Evolutionary conservation across 2,329 filamentous ascomycete genomes (phyloP), one percentile per base, ranked within the genome.

Genomic region (Stemphylium vesicarium): DNA sequence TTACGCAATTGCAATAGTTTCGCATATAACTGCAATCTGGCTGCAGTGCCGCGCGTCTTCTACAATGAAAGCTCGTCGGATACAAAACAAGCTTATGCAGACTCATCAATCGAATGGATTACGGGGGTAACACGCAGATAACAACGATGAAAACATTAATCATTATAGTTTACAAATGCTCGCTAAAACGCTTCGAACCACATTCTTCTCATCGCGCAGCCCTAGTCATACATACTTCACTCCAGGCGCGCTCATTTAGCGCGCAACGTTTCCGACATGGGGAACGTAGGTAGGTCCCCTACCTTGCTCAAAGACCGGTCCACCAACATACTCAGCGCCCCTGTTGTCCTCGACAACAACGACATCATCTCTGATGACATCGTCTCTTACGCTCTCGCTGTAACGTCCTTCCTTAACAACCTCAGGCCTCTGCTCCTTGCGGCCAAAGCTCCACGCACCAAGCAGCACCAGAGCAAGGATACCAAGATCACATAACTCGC

Each of bases 371-470:
- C 40, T 9, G 13, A 36, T 39, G n/a, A 22, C 2, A 8, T 41
- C 35, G 1, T 41, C 46, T 29, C 40, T 40, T 6, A 42, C 43
- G 31, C 47, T 51, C 26, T 55, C 53, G 16, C 41, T 45, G 6
- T 57, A 57, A 20, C 59, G 46, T 6, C 11, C 31, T 11, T 58
- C 59, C 41, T 44, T 57, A 2, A 42, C 47, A 9, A 47, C 38
- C 3, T 53, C 32, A 2, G 42, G 37, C 2, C 42, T 49, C 4
- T 36, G 39, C 3, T 49, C 48, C n/a, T 58, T 60, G 26, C 56
- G 59, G 22, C 59, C 56, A n/a, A 60, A 64, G 39, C 57, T 44
- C 57, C 54, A 58, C 8, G 57, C 61, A 9, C 56, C 61, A 0
- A 58, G 33, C 1, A 64, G 39, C 2, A 64, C 47, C 13, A 64